Base-by-base conservation (phyloP, 2,329 filamentous ascomycete species). In the Graphiopsis chlorocephala region DNA sequence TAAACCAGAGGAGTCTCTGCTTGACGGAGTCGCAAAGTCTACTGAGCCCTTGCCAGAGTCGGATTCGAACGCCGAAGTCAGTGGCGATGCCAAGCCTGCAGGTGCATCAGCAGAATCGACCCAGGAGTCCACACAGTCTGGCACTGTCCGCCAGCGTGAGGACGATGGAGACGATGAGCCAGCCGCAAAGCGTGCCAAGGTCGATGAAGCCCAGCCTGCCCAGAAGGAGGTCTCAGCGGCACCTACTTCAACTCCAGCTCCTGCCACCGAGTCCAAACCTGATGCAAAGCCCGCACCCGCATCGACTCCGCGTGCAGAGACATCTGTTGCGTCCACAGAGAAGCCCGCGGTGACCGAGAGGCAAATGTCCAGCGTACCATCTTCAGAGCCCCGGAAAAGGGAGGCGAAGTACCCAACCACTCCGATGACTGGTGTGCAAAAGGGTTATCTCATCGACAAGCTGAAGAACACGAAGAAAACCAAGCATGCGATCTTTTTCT, bases 401-500 rank as follows among this genome's bases (percentile, higher is more conserved):
- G 59, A 61, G 23, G 26, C 73, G 66, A 38, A 72, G 69, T 70
- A 75, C 69, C 76, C 77, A 60, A 78, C 72, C 11, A 69, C 81
- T 56, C 75, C 80, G 1, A 84, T 92, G 62, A 88, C 88, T 1
- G 71, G 79, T 0, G 82, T 83, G 61, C 87, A 90, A 70, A 83
- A 82, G 64, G 85, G 85, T 61, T 88, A 87, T 69, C 82, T 91
- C 50, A 79, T 88, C 35, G 86, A 87, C 67, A 83, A 88, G 33
- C 80, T 94, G 60, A 89, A 87, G 33, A 88, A 89, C 61, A 83
- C 94, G 64, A 96, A 96, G 80, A 95, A 96, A 78, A 93, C 92
- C 55, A 92, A 94, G 75, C 87, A 89, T 66, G 91, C 94, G 1
- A 79, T 80, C 7, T 85, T 89, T 63, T 98, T 97, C 80, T 84